phyloP scores from a whole-genome alignment of 441 rosid species.

The Francoa sonchifolia region DNA sequence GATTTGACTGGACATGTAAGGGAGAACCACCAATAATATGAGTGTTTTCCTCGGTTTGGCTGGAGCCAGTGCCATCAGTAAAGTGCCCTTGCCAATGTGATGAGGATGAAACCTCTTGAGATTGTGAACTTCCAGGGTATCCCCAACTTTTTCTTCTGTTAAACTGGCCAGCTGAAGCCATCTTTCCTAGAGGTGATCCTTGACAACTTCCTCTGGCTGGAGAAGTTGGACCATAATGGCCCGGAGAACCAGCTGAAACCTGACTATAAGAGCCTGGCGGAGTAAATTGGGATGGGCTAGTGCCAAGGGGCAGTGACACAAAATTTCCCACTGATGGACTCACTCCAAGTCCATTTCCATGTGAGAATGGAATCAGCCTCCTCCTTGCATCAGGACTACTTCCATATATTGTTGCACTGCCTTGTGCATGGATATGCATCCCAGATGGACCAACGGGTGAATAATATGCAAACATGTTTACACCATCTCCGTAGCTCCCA shows the following conservation, averaged over 20 bases:
- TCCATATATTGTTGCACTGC: conserved; percentile 65
- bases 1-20: conserved; percentile 40
- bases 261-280: conserved; percentile 73
- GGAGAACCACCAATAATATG: conserved; percentile 37
- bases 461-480: conserved; percentile 70
- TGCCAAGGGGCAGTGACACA: conserved; percentile 88
- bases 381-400: conserved; percentile 89
- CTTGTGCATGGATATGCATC: conserved; percentile 61
- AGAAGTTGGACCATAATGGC: conserved; percentile 94
- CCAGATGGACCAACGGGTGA: conserved; percentile 92
- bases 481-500: conserved; percentile 85
- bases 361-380: conserved; percentile 63
- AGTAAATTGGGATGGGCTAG: conserved; percentile 95
- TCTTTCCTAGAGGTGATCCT: conserved; percentile 91
- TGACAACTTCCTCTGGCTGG: conserved; percentile 84
- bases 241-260: conserved; percentile 72
- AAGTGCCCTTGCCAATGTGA: conserved; percentile 63
- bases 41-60: conserved; percentile 51
- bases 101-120: conserved; percentile 51
- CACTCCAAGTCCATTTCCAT: conserved; percentile 76
- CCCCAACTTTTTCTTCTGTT: conserved; percentile 82
- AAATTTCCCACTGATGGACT: conserved; percentile 93
- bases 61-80: conserved; percentile 33
- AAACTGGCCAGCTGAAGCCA: conserved; percentile 67
- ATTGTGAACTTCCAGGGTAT: conserved; percentile 62